Evolutionary conservation across 305 asterid genomes (phyloP), one percentile per base, ranked within the genome.

Genomic region (Nicotiana rustica): DNA sequence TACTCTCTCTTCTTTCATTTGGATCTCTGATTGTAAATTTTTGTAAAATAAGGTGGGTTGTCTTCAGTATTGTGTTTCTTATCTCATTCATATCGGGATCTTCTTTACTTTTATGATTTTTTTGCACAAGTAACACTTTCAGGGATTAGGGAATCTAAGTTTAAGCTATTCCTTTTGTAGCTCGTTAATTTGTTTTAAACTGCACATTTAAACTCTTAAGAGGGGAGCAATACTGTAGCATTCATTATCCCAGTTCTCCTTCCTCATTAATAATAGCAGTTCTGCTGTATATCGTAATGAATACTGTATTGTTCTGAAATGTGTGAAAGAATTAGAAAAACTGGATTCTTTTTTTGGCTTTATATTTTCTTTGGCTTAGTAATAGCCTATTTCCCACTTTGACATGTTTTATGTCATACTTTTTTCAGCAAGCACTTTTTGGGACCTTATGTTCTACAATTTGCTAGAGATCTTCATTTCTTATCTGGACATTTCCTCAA

Each of bases 181-280:
- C 78, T 71, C 21, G 19, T 71, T 71, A 71, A 5, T 71, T 57
- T 71, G 6, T 19, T 71, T 71, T 71, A 56, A 44, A 71, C 19
- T 44, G 60, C 78, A 44, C 18, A 71, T 41, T 44, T 71, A 19
- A 44, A 55, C 78, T 69, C 77, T 44, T 71, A 44, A 44, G 35
- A 44, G 19, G 29, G 61, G 78, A 19, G 19, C 1, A 71, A 15
- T 52, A 15, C 4, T 49, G 8, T 75, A 52, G 80, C 65, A 75
- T 29, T 75, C 65, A 55, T 75, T 21, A 75, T 75, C 80, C 80
- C 80, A 52, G 80, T 55, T 52, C 44, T 75, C 65, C 65, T 71
- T 73, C 79, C 62, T 73, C 25, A 0, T 21, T 49, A 47, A 3
- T 60, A 47, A 73, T 6, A 55, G 57, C 60, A 44, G 36, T 71